Percentiles rank a stretch among this genome's conserved stretches.
Evolutionary conservation across 140 eudicot species (phyloP).

Genomic region (Cichorium intybus): DNA sequence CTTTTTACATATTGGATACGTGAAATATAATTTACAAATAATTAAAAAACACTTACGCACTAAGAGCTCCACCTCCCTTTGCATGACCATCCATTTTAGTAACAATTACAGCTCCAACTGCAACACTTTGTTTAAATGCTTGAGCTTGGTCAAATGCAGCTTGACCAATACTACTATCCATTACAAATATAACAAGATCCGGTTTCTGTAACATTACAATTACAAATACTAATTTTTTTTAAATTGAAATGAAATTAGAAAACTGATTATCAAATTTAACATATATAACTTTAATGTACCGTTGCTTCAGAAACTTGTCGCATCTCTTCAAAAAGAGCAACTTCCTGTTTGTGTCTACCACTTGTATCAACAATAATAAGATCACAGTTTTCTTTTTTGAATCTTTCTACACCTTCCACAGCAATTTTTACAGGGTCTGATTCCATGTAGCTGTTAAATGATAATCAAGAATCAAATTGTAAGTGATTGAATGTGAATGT

Average conservation of each 20-base stretch:
- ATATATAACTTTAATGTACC: constrained; percentile 37
- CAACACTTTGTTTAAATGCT: constrained; percentile 97
- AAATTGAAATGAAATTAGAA: not conserved
- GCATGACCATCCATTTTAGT: constrained; percentile 99
- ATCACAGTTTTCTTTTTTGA: constrained; percentile 87
- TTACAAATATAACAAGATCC: constrained; percentile 93
- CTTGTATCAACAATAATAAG: constrained; percentile 96
- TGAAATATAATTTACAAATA: no score
- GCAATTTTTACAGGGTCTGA: constrained; percentile 98
- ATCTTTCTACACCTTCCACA: constrained; percentile 92
- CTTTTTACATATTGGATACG: no score
- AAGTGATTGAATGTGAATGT: not conserved
- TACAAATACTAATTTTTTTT: not conserved
- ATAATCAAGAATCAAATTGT: not conserved
- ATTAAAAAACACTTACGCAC: constrained; percentile 74
- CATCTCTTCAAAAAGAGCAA: constrained; percentile 96
- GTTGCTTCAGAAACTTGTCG: constrained; percentile 99
- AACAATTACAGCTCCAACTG: constrained; percentile 97
- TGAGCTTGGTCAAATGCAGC: constrained; percentile 99
- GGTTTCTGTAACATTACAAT: constrained; percentile 67
- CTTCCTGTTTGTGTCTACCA: constrained; percentile 99
- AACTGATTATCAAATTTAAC: not conserved
- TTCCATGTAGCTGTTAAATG: constrained; percentile 72
- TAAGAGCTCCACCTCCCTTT: constrained; percentile 99
- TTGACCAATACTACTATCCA: constrained; percentile 99